Conservation (phyloP, 768 basidiomycete species). For the Serendipita sp. region DNA sequence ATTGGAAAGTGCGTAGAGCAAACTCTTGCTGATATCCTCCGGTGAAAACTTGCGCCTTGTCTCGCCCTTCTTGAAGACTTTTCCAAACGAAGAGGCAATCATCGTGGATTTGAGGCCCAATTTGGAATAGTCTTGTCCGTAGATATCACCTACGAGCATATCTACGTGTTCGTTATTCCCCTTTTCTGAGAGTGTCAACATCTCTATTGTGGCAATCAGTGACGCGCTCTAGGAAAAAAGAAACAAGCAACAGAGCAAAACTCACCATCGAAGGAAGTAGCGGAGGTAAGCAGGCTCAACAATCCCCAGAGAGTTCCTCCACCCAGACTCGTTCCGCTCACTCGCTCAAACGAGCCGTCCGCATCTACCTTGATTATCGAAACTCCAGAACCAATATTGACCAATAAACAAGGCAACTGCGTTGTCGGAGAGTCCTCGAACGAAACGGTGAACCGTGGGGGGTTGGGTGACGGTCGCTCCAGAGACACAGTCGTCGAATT, state of each 20-base stretch:
- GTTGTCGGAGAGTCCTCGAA: conserved; percentile 80
- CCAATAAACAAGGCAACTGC: conserved; percentile 87
- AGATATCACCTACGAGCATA: conserved; percentile 99
- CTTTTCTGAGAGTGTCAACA: conserved; percentile 83
- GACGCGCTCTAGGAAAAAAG: not conserved
- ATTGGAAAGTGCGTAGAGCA: conserved; percentile 93
- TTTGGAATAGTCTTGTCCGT: conserved; percentile 91
- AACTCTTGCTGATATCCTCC: conserved; percentile 86
- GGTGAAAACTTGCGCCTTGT: conserved; percentile 65
- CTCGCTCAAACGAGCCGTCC: conserved; percentile 88
- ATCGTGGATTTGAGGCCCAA: conserved; percentile 94
- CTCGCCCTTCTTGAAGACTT: conserved; percentile 75
- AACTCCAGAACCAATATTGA: conserved; percentile 96
- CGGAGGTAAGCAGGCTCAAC: conserved; percentile 85
- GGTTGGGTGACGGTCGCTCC: conserved; percentile 78
- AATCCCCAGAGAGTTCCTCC: conserved; percentile 97
- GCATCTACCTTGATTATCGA: conserved; percentile 95
- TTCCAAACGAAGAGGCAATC: conserved; percentile 97
- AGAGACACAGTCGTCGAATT: conserved; percentile 24
- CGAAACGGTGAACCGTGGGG: conserved; percentile 74
- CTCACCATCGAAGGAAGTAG: conserved; percentile 89
- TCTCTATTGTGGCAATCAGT: conserved; percentile 41
- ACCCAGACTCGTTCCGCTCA: conserved; percentile 92
- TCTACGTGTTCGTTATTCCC: conserved; percentile 91
- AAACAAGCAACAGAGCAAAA: conserved; percentile 10